Evolutionary conservation across 1,139 yeast species (phyloP).

Genomic region (Debaryomycetaceae sp.): DNA sequence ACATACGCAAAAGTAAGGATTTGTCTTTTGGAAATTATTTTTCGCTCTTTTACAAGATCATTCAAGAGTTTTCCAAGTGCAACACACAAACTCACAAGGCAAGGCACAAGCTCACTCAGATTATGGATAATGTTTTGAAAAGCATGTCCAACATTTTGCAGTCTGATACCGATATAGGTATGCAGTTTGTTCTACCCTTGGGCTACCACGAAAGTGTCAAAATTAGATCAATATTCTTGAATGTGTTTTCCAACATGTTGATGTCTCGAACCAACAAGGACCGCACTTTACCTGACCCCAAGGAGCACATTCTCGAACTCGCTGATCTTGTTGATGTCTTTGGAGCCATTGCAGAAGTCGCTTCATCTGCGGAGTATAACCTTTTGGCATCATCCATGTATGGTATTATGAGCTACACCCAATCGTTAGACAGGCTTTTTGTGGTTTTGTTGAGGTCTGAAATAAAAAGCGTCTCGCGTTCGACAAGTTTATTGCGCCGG

Average conservation of each 20-base stretch:
- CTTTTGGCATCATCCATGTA: slow-evolving; percentile 58
- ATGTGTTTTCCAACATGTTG: slow-evolving; percentile 62
- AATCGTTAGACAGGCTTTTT: slow-evolving; percentile 45
- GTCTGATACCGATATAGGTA: slow-evolving; percentile 68
- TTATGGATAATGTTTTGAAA: slow-evolving; percentile 57
- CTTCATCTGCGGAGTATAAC: slow-evolving; percentile 39
- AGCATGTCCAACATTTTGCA: slow-evolving; percentile 61
- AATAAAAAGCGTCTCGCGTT: slow-evolving; percentile 45
- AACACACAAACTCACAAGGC: slow-evolving; percentile 16
- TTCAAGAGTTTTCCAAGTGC: slow-evolving; percentile 44
- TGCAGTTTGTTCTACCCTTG: slow-evolving; percentile 65
- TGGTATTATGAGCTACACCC: slow-evolving; percentile 46
- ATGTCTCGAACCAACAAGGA: slow-evolving; percentile 23
- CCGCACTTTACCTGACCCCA: slow-evolving; percentile 16
- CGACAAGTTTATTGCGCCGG: slow-evolving; percentile 66
- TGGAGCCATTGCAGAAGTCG: slow-evolving; percentile 58
- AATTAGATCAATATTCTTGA: slow-evolving; percentile 61
- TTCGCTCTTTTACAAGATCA: slow-evolving; percentile 56
- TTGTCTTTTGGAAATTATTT: slow-evolving; percentile 65
- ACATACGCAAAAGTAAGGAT: slow-evolving; percentile 46
- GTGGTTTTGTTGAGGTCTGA: slow-evolving; percentile 51
- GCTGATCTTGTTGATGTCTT: slow-evolving; percentile 17
- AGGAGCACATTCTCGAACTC: slow-evolving; percentile 12
- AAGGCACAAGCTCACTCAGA: slow-evolving; percentile 42
- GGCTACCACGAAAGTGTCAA: slow-evolving; percentile 63